Evolutionary conservation across 345 rosid genomes (phyloP), one percentile per base, ranked within the genome.

Genomic region (Passiflora organensis): DNA sequence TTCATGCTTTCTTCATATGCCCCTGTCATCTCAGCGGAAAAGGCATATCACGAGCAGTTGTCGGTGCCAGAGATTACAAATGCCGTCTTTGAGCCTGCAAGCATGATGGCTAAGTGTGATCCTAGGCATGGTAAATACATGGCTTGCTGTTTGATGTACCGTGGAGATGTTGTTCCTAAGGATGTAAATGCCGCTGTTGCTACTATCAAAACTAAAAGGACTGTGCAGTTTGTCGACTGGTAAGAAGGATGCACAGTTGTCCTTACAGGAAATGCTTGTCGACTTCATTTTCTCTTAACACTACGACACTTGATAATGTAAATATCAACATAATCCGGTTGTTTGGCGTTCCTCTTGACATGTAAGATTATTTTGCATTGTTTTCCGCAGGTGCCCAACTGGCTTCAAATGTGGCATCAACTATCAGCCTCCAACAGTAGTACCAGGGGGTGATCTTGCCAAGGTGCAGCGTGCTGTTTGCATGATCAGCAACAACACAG

Each of bases 401-500:
- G 75, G 75, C 20, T 70, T 70, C 65, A 70, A 70, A 41, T 70
- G 75, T 13, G 75, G 75, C n/a, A 70, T 69, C 56, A 69, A 69
- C 43, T 69, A 69, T 43, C 73, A 69, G 59, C 73, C 73, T 28
- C 73, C 73, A 32, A 48, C 70, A 6, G 75, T 64, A 0, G 75
- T 70, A 4, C 75, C 75, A 15, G 75, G 75, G 1, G 75, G 75
- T 48, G 75, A 70, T 52, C 75, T 70, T 21, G 75, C 75, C 25
- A 70, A 44, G 53, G 75, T 70, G 46, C 75, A 70, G 62, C 66
- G 75, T 10, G 75, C 75, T 16, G 75, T 70, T 15, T 70, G 75
- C 66, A 70, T 70, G 75, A 70, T 70, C 62, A 70, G 75, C 70
- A 70, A 70, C 62, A 70, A 70, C 70, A 70, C 75, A 24, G 75